Evolutionary conservation across 2,329 filamentous ascomycete species (phyloP), one percentile per base, ranked within the genome.

Genomic region (Exophiala sideris): DNA sequence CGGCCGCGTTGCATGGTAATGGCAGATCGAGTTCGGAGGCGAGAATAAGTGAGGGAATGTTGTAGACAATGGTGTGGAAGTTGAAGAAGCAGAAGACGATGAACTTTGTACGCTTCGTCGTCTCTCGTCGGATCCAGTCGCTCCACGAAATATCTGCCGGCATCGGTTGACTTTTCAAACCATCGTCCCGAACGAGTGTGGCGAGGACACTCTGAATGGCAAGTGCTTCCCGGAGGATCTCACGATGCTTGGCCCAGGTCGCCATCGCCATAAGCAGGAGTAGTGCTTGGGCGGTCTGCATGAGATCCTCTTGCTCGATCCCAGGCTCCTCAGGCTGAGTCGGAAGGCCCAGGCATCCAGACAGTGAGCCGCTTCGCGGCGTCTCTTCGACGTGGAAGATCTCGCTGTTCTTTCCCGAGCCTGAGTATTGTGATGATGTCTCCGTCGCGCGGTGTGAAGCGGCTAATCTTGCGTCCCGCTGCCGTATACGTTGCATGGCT

Each of bases 31-130:
- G 63, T 57, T 72, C 70, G 40, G 65, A 69, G 48, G 66, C 70
- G 16, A 70, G 65, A 32, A 72, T 64, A 9, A 68, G 65, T 6
- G 70, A 69, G 29, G 71, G 69, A 8, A 68, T 64, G 60, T 72
- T 70, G 54, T 70, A 72, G n/a, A 68, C 68, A 40, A 72, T 65
- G 34, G 67, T 71, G 49, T 71, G 70, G 11, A 71, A 62, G 55
- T 71, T 69, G 36, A 71, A 68, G 45, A 71, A 71, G 45, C 66
- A 69, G 50, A 71, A 72, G 4, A 70, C 65, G 10, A 70, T 67
- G n/a, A 71, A 64, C 36, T 67, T 67, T 5, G 70, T 70, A 8
- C 70, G 66, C 32, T 70, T 66, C 16, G 61, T 62, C 1, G 67
- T 68, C 54, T 72, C 70, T 29, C 67, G 64, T 38, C 68, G 65